Percentiles rank a stretch among this genome's conserved stretches.
Conservation (phyloP, 192 early-diverging fungal genomes). For the Coemansia sp. region DNA sequence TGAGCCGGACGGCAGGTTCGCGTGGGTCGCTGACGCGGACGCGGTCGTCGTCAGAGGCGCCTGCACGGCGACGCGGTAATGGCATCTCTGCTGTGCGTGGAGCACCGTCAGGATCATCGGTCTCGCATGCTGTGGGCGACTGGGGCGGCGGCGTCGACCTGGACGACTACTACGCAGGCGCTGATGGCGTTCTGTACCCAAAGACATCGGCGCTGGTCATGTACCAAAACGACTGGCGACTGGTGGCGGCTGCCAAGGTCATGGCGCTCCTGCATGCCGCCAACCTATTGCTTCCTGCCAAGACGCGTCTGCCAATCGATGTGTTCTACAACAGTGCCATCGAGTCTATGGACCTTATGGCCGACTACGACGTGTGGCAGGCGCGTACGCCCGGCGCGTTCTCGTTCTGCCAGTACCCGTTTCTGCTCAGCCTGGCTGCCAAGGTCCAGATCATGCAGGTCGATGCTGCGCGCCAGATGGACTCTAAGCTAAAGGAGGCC, state of each 20-base stretch:
- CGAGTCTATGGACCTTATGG: slow-evolving; percentile 68
- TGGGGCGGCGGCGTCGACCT: slow-evolving; percentile 31
- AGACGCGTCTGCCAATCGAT: slow-evolving; percentile 60
- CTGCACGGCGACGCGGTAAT: slow-evolving; percentile 11
- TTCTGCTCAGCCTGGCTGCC: slow-evolving; percentile 70
- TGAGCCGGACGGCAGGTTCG: not conserved
- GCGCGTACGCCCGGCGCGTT: slow-evolving; percentile 56
- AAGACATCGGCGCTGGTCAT: slow-evolving; percentile 36
- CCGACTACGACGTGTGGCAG: slow-evolving; percentile 78
- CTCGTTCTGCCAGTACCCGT: slow-evolving; percentile 83
- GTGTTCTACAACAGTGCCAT: slow-evolving; percentile 85
- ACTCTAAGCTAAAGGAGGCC: slow-evolving; percentile 69
- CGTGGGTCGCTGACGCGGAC: slow-evolving; percentile 39
- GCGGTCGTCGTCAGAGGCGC: slow-evolving; percentile 48
- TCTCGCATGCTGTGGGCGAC: slow-evolving; percentile 16
- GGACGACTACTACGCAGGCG: slow-evolving; percentile 52
- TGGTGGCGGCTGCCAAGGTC: slow-evolving; percentile 78
- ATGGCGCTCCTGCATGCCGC: slow-evolving; percentile 88
- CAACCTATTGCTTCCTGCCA: slow-evolving; percentile 57
- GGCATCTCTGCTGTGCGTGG: not conserved
- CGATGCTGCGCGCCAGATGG: slow-evolving; percentile 76
- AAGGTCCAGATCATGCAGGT: slow-evolving; percentile 78
- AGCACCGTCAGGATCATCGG: slow-evolving; percentile 5
- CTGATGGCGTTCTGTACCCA: slow-evolving; percentile 53
- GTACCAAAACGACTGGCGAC: slow-evolving; percentile 86